Base-by-base conservation (phyloP, 805 yeast genomes). In the Wickerhamiella brachini region DNA sequence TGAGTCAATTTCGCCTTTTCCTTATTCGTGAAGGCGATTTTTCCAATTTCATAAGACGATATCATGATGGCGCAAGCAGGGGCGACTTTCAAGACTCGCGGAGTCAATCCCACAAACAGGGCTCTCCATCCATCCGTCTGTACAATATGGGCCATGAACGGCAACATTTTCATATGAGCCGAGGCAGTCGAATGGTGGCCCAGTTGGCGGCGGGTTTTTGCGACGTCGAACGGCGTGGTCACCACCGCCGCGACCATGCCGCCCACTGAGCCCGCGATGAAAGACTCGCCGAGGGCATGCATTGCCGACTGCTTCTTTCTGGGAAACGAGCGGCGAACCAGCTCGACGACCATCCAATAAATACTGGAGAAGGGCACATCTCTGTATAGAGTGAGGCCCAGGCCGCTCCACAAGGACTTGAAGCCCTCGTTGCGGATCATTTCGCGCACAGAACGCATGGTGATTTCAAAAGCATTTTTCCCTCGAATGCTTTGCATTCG, bases 41-140 rank as follows among this genome's bases (percentile, higher is more conserved):
- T 93, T 24, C 94, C 84, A 44, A 89, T 71, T 65, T 93, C 98
- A 64, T 93, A 93, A 41, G 93, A 83, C 12, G 97, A 86, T 45
- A 93, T 88, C 98, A 93, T 93, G 39, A 93, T 90, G 1, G 98
- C 98, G 74, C 98, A 93, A 15, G 96, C 81, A 10, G 98, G 97
- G 0, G 97, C 95, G 24, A 93, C 84, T 63, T 93, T 93, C 65
- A 90, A 68, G 7, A 90, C 77, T 56, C 98, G 75, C 0, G 97
- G 97, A 1, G 78, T 71, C 39, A 88, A 68, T 0, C 98, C 98
- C 38, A 85, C 85, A 62, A 83, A 93, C n/a, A 93, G 68, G 0
- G 97, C 90, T 4, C 72, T 63, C n/a, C 78, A 46, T 0, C 98
- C 98, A 66, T 93, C 98, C 20, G 69, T 74, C 57, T 66, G 72